These are phyloP conservation scores for Funneliformis mosseae DNA, from an alignment of 192 early-diverging fungal genomes.

Conservation along the genomic window DNA sequence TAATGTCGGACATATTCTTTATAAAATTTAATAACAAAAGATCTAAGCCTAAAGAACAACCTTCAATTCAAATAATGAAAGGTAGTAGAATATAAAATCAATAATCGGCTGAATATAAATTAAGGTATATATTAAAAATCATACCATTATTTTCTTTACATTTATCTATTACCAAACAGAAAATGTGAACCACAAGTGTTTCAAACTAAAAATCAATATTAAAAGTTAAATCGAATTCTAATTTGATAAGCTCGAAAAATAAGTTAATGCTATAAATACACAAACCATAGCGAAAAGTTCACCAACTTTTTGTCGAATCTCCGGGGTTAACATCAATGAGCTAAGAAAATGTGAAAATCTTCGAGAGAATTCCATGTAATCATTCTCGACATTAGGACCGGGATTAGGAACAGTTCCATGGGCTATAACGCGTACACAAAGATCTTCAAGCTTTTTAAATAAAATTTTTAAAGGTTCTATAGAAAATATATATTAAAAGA, in stretches of 20 bases:
- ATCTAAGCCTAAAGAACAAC: not conserved
- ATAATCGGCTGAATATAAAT: too few relatives aligned
- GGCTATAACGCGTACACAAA: not conserved
- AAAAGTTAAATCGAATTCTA: not conserved
- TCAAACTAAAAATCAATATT: not conserved
- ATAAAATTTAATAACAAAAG: conserved; percentile 5
- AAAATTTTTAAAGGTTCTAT: not conserved
- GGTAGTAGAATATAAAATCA: not conserved
- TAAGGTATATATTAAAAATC: not conserved
- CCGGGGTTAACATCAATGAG: not conserved
- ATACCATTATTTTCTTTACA: conserved; percentile 17
- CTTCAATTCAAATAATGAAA: not conserved
- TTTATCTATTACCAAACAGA: not conserved
- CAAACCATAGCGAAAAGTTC: not conserved
- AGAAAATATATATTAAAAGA: not conserved
- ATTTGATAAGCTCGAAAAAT: not conserved
- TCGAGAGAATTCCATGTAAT: conserved; percentile 26
- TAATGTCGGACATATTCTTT: not conserved
- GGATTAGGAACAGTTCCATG: not conserved
- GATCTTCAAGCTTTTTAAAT: not conserved
- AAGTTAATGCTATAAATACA: not conserved
- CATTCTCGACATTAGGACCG: not conserved
- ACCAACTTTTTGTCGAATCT: not conserved
- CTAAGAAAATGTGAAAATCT: conserved; percentile 6
- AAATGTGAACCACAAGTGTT: not conserved